Conservation (phyloP, 345 rosid species). For the Orychophragmus violaceus region DNA sequence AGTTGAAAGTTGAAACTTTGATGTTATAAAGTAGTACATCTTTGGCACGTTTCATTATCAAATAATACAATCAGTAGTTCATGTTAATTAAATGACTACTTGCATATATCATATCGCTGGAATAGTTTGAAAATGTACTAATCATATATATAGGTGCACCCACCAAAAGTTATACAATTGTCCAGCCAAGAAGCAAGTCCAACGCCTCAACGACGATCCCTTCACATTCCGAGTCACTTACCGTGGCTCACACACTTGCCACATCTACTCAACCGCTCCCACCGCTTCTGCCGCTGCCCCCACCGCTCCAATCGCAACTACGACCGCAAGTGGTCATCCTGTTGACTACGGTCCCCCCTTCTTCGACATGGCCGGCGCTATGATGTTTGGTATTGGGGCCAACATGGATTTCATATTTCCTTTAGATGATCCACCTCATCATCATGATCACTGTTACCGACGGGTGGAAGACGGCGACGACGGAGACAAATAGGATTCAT, state of each 20-base stretch:
- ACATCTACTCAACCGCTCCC: too few relatives aligned
- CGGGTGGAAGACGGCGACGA: neutral
- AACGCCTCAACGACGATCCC: too few relatives aligned
- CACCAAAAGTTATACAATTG: too few relatives aligned
- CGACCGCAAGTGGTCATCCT: neutral
- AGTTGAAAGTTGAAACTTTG: neutral
- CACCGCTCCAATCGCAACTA: too few relatives aligned
- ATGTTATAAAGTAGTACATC: neutral
- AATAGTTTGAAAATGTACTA: neutral
- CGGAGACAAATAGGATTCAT: neutral
- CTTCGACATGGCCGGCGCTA: conserved; percentile 5
- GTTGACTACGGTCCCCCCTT: conserved; percentile 4
- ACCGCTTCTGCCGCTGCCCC: too few relatives aligned
- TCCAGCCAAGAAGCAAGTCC: too few relatives aligned
- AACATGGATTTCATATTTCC: conserved; percentile 17
- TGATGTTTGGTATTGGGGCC: conserved; percentile 20
- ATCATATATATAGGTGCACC: neutral
- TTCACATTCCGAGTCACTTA: too few relatives aligned
- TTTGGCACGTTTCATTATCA: conserved; percentile 8
- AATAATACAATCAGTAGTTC: neutral
- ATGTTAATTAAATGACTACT: neutral
- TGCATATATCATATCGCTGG: neutral
- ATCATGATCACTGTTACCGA: conserved; percentile 5
- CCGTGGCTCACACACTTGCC: too few relatives aligned
- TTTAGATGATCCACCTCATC: conserved; percentile 3